A percentile compares a stretch with the other conserved stretches of the same genome.
phyloP scores from a whole-genome alignment of 2,329 filamentous ascomycete genomes.

The Xylogone sp. region DNA sequence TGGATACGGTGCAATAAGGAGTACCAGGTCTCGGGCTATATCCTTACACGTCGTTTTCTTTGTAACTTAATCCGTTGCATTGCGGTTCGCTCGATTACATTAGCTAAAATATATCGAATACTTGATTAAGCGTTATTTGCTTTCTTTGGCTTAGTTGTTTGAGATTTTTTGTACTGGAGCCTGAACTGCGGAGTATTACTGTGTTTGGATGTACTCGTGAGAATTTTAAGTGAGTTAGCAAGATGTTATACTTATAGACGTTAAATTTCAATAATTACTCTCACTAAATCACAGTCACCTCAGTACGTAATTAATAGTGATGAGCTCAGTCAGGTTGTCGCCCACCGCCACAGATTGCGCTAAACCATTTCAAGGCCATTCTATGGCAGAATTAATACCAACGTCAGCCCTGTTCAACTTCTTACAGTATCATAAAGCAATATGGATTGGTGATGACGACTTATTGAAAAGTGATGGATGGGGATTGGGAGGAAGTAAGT shows the following conservation, averaged over 20 bases:
- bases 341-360: not conserved
- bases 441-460: not conserved
- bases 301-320: too few relatives aligned
- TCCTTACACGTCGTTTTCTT: not conserved
- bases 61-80: not conserved
- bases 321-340: too few relatives aligned
- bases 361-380: not conserved
- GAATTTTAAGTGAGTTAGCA: not conserved
- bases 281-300: too few relatives aligned
- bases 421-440: not conserved
- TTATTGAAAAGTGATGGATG: slow-evolving; percentile 46
- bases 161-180: too few relatives aligned
- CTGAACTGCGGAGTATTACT: too few relatives aligned
- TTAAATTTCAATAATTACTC: too few relatives aligned
- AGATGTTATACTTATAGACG: too few relatives aligned
- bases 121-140: too few relatives aligned
- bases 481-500: slow-evolving; percentile 65
- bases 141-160: too few relatives aligned
- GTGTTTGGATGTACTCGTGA: too few relatives aligned
- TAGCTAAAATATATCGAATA: too few relatives aligned
- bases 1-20: not conserved
- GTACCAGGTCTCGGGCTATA: not conserved
- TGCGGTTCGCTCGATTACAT: too few relatives aligned
- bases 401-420: not conserved
- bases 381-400: not conserved